Percentiles rank a stretch among this genome's conserved stretches.
Evolutionary conservation across 805 yeast species (phyloP).

Genomic region (Hemisphaericaspora nanyangensis): DNA sequence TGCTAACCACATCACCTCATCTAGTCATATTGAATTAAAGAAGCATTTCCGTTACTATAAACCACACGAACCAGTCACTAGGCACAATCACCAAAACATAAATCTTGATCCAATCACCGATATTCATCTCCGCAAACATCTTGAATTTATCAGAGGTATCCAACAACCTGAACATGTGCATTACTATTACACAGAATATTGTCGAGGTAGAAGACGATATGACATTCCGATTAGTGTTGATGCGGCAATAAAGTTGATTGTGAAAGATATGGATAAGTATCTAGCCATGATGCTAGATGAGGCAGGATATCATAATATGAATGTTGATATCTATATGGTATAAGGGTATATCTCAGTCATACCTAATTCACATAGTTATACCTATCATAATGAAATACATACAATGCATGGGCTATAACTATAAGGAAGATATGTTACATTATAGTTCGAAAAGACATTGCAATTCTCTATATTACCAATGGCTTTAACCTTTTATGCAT

Average conservation of each 20-base stretch:
- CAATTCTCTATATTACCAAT: too few relatives aligned
- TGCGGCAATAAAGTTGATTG: slow-evolving; percentile 1
- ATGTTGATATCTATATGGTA: slow-evolving; percentile 6
- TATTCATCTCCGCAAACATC: slow-evolving; percentile 3
- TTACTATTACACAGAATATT: too few relatives aligned
- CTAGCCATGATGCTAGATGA: slow-evolving; percentile 2
- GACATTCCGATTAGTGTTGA: slow-evolving; percentile 1
- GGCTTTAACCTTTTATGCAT: too few relatives aligned
- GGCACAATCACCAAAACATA: neutral
- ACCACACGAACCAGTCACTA: neutral
- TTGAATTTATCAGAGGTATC: slow-evolving; percentile 2
- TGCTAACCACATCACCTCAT: too few relatives aligned
- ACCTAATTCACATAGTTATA: too few relatives aligned
- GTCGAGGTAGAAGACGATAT: too few relatives aligned
- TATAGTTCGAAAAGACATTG: too few relatives aligned
- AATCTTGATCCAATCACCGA: neutral
- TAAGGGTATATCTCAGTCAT: too few relatives aligned
- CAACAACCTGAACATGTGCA: neutral
- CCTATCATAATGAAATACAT: too few relatives aligned
- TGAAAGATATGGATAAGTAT: slow-evolving; percentile 2
- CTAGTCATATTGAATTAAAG: slow-evolving; percentile 1
- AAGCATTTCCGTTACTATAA: neutral
- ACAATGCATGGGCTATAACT: too few relatives aligned
- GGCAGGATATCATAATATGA: slow-evolving; percentile 4
- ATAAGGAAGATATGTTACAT: too few relatives aligned